Evolutionary conservation across 148 eudicot genomes (phyloP), one percentile per base, ranked within the genome.

Genomic region (Bassia scoparia): DNA sequence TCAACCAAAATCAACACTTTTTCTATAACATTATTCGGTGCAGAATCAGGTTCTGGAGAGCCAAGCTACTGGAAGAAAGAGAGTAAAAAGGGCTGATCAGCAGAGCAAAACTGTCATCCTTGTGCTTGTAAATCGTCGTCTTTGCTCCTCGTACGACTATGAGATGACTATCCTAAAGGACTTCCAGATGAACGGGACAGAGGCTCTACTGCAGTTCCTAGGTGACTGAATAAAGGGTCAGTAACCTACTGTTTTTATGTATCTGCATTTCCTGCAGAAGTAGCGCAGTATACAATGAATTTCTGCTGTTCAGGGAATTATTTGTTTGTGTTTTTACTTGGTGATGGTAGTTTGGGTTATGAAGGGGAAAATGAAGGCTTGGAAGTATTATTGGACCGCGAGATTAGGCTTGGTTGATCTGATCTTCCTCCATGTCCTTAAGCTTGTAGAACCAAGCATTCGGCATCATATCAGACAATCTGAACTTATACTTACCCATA

Each of bases 371-470:
- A 8, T 71, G 23, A 35, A 58, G 17, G 38, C 33, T 44, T 37
- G 6, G 15, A 18, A 33, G 34, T n/a, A 55, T n/a, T 31, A n/a
- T 71, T 23, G 50, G 7, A 70, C 29, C 49, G 4, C 58, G 80
- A 23, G 76, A 49, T 37, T 50, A 0, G 69, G 71, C 68, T 55
- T 75, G 10, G 71, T 71, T 34, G 64, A 65, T 44, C 18, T 68
- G 41, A 74, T 44, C 66, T 61, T 76, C 67, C 77, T 75, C n/a
- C 71, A 82, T 76, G 70, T 84, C 85, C 55, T 72, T 79, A 18
- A 84, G 87, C 85, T 84, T 84, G 83, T 79, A 77, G 56, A 84
- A 82, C 87, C 87, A 84, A 30, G 87, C 83, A 75, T 84, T 84
- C 0, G 87, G 87, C 76, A 84, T 77, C 87, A 84, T 84, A 21